Conservation (phyloP, 257 asterid species). For the Osmanthus fragrans region DNA sequence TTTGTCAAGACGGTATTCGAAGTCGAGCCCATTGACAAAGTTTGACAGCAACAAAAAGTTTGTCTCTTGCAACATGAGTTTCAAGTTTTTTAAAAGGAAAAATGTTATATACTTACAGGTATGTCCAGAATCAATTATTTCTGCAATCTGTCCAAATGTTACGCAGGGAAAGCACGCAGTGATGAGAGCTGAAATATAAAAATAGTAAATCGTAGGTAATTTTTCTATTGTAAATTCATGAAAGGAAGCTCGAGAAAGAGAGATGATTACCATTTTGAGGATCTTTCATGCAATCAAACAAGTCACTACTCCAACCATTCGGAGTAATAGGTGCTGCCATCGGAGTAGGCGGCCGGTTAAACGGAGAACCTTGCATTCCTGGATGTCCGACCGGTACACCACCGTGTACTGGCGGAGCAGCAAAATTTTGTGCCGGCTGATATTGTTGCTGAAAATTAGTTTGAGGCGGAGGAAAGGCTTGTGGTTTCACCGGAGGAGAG, state of each 20-base stretch:
- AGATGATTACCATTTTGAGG: constrained; percentile 48
- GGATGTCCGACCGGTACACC: background rate
- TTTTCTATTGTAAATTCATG: background rate
- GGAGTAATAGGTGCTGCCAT: background rate
- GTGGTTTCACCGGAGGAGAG: constrained; percentile 2
- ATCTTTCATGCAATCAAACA: constrained; percentile 57
- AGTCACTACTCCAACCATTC: constrained; percentile 42
- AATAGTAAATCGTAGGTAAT: background rate
- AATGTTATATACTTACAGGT: constrained; percentile 35
- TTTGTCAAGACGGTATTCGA: too few relatives aligned
- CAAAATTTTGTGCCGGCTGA: background rate
- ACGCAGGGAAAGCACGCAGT: constrained; percentile 53
- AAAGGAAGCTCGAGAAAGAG: background rate
- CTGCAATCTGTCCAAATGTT: constrained; percentile 69
- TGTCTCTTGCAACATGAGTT: too few relatives aligned
- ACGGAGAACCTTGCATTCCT: constrained; percentile 15
- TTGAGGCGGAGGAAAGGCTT: background rate
- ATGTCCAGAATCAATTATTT: constrained; percentile 52
- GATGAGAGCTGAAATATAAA: constrained; percentile 38
- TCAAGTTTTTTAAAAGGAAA: background rate
- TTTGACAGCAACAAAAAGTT: too few relatives aligned
- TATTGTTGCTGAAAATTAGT: constrained; percentile 14
- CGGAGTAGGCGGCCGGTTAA: constrained; percentile 8
- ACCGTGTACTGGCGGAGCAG: constrained; percentile 6
- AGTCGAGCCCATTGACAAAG: too few relatives aligned